Evolutionary conservation across 2,329 filamentous ascomycete genomes (phyloP), one percentile per base, ranked within the genome.

Genomic region (Alternaria viburni): DNA sequence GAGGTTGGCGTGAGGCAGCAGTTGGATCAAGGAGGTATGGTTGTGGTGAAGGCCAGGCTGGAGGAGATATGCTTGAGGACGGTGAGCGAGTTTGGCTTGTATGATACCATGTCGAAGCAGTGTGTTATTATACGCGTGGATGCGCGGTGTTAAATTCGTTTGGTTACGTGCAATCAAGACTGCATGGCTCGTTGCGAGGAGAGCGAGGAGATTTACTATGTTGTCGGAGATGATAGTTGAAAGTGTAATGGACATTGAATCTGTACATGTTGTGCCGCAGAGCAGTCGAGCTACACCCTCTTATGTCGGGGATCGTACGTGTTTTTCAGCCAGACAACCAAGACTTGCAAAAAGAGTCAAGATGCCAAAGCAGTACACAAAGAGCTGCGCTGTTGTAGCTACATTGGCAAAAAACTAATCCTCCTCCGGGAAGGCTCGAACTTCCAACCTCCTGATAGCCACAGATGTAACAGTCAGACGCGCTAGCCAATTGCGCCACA

Each of bases 401-500:
- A 23, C 8, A 25, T 5, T 1, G 2, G 44, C 65, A 69, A 62
- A 70, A 70, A 62, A 41, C 32, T 58, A 56, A 61, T 62, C 54
- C 70, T 72, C 70, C 70, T 69, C 70, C 70, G 70, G 64, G 65
- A 69, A 69, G 70, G 69, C 70, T 73, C 65, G 70, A 73, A 72
- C 68, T 69, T 71, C 68, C 65, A 73, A 72, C 69, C 64, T 72
- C 66, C 59, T 61, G 67, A 67, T 68, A 44, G 65, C 63, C 56
- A 63, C 47, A 51, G 32, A 15, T 46, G 57, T 86, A 86, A 86
- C 85, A 86, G 85, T 86, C 85, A 83, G 81, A 86, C 85, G 85
- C 85, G 84, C 85, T 86, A 86, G 83, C 85, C 85, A 86, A 80
- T 80, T 80, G 77, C 78, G 78, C 77, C 77, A 80, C 73, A 74